A percentile compares a stretch with the other conserved stretches of the same genome.
These are phyloP conservation scores for Piper betle DNA, from an alignment of 164 flowering plant species.

Conservation along the genomic window DNA sequence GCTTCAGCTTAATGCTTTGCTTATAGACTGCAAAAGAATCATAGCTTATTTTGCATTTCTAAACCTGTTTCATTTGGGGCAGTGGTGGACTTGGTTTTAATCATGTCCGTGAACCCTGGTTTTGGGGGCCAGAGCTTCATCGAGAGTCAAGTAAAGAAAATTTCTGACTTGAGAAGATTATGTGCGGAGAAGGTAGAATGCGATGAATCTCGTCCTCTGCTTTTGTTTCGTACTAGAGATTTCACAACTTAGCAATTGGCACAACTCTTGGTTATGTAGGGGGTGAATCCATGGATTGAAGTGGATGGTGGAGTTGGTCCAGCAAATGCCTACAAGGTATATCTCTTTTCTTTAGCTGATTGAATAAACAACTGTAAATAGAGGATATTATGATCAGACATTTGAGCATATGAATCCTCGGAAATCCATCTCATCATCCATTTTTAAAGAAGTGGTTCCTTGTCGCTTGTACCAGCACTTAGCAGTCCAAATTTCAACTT, in stretches of 20 bases:
- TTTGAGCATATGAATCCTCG: no score
- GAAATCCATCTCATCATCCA: no score
- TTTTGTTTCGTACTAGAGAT: background rate
- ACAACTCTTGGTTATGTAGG: constrained; percentile 31
- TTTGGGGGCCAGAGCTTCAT: constrained; percentile 99
- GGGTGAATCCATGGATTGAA: constrained; percentile 98
- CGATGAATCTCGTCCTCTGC: background rate
- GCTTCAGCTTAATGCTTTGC: no score
- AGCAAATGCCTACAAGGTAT: constrained; percentile 86
- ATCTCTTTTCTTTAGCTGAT: background rate
- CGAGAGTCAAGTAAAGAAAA: constrained; percentile 99
- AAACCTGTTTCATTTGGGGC: constrained; percentile 17
- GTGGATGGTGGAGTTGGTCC: constrained; percentile 98
- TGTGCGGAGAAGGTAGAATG: constrained; percentile 77
- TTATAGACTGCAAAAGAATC: no score
- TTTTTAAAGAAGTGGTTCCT: no score
- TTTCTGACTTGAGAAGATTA: constrained; percentile 77
- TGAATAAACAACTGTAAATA: background rate
- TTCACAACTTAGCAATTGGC: background rate
- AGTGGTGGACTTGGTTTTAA: constrained; percentile 98
- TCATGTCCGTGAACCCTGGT: no score
- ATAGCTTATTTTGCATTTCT: no score
- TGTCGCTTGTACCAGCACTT: background rate
- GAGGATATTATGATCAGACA: no score
- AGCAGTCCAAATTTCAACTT: background rate